Evolutionary conservation across 2,329 filamentous ascomycete genomes (phyloP), one percentile per base, ranked within the genome.

Genomic region (Diaporthe amygdali): DNA sequence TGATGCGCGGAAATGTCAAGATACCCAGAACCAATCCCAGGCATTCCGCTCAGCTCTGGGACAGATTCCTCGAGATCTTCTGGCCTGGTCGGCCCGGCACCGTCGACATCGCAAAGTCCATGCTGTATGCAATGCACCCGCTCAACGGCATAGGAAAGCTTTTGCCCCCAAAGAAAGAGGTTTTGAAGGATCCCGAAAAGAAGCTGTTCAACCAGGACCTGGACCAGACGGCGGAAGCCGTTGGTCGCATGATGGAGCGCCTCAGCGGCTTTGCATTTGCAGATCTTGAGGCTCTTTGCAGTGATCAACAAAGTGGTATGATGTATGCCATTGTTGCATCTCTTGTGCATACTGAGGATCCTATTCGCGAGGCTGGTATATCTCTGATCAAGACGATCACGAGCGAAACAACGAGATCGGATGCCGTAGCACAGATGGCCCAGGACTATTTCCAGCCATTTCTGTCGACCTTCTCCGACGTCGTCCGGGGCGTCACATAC

Each of bases 331-430:
- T 97, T 51, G 90, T 97, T 55, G 92, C 92, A 5, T 88, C 94
- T 22, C 89, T 98, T 8, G 91, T 98, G 69, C 95, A 95, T 52
- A 93, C 94, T 20, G 92, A 97, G 75, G 86, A 93, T 69, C 88
- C 91, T 71, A 91, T 96, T 41, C 94, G 94, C 73, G 92, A 95
- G 78, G 92, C 94, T 20, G 92, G 93, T 1, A 89, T 95, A 8
- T 93, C 95, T 75, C 84, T 98, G 34, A 88, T 98, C 74, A 97
- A 97, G 81, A 90, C 90, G 44, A 89, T 96, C 76, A 96, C 94
- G 44, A 89, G 89, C 10, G 90, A 97, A 79, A 79, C 84, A 41
- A 84, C 82, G 25, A 86, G 88, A 63, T 81, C 82, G 46, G 86
- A 87, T 17, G 87, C 87, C 7, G 79, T 89, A n/a, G 79, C 79